Base-by-base conservation (phyloP, 495 filamentous ascomycete genomes). In the Lasiosphaeris hirsuta region DNA sequence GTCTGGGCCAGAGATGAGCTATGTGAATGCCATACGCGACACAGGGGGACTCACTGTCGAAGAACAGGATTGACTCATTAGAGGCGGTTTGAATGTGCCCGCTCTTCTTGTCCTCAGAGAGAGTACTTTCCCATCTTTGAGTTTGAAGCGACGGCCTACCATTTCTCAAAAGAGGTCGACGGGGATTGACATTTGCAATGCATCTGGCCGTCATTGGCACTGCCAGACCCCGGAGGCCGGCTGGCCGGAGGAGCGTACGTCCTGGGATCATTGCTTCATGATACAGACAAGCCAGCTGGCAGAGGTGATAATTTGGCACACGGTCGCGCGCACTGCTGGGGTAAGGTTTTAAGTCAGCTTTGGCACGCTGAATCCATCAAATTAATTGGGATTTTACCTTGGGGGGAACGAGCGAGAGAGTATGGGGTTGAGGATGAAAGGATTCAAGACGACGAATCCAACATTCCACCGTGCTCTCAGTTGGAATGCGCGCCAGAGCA, bases 21-120 rank as follows among this genome's bases (percentile, higher is more conserved):
- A 1, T 18, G 40, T 13, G 9, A 18, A 2, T 39, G 41, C 13
- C 23, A n/a, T 35, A 39, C 11, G 15, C n/a, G n/a, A 42, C 14
- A 8, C 14, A 11, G 10, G 2, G 23, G 10, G 3, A 70, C 85
- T 65, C 72, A 95, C 90, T 96, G 66, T 96, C 90, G 59, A 98
- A 84, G 72, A 92, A 98, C 7, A 98, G 63, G 19, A 97, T 84
- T 0, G 84, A 86, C 73, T 97, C 90, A 56, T 88, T 87, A 0
- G 85, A 70, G 1, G 69, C 76, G 6, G 87, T 68, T 17, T 80
- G 70, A 57, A 98, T 96, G 66, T 96, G 92, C 2, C 94, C 93
- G 8, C 76, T 78, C 61, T 85, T 79, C 54, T 81, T 70, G 33
- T 82, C 77, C 19, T 77, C 80, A 0, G 76, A 74, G 14, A 57